Evolutionary conservation across 192 early-diverging fungal genomes (phyloP), one percentile per base, ranked within the genome.

Genomic region (Rhizophagus clarus): DNA sequence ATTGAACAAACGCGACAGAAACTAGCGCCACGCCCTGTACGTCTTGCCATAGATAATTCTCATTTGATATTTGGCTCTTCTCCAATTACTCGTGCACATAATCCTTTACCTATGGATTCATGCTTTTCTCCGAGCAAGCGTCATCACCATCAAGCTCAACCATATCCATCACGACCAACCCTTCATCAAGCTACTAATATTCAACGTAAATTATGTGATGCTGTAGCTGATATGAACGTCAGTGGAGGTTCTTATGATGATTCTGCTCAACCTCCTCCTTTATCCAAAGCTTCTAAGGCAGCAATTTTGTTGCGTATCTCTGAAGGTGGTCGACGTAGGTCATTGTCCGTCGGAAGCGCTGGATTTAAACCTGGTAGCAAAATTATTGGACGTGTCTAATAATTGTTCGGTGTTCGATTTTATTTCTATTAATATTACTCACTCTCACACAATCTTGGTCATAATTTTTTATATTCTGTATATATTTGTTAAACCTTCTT

Each of bases 31-130:
- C 61, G 56, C 62, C 49, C 49, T 61, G 37, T n/a, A n/a, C 51
- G 60, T 28, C 31, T 76, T 15, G 22, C 74, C 0, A 24, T 76
- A 20, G 74, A 76, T 37, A 62, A 76, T 34, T 76, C 60, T 5
- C 74, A 76, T 76, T 62, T 76, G 31, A 22, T 76, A 40, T 76
- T 76, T 40, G 74, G 74, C 26, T 76, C 74, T 6, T 76, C 74
- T 3, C 74, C 74, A 76, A 76, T 76, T 76, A 76, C 74, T 61
- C 74, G 74, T 62, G 74, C 74, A 7, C 51, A 76, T 61, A 76
- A 76, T 45, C 74, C 74, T 31, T 62, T 76, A 26, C 74, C 74
- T 24, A 37, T 76, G 74, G 74, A 76, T 45, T 60, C 51, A 4
- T 47, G 29, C 26, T 76, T 76, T 62, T 76, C 74, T 24, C 74